Percentiles rank a stretch among this genome's conserved stretches.
phyloP scores from a whole-genome alignment of 2,329 filamentous ascomycete genomes.

The Venturia asperata region DNA sequence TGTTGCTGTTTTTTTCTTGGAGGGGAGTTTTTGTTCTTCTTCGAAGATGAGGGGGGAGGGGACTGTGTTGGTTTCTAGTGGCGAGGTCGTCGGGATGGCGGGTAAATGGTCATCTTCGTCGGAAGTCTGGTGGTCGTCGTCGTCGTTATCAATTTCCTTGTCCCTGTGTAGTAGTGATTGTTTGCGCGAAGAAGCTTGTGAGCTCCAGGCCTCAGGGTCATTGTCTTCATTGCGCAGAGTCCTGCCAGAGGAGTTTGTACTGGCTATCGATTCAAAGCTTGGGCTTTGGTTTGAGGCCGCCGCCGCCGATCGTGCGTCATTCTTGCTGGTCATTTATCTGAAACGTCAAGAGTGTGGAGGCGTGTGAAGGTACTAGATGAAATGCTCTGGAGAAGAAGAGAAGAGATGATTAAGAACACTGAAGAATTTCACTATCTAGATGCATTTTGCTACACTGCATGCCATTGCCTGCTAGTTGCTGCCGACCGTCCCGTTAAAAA shows the following conservation, averaged over 20 bases:
- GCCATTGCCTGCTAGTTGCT: background rate
- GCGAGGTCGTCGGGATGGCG: background rate
- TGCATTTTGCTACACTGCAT: background rate
- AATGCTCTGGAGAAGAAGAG: background rate
- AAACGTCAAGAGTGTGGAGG: background rate
- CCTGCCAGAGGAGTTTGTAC: background rate
- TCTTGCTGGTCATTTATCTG: background rate
- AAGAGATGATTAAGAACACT: background rate
- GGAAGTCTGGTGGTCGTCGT: background rate
- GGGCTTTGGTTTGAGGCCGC: conserved; percentile 8
- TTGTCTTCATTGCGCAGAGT: conserved; percentile 2
- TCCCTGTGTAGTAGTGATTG: background rate
- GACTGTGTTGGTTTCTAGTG: background rate
- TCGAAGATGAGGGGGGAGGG: background rate
- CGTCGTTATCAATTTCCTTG: background rate
- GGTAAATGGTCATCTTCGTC: conserved; percentile 7
- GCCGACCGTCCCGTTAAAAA: background rate
- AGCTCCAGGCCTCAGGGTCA: background rate
- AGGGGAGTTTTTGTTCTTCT: conserved; percentile 6
- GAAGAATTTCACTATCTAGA: background rate
- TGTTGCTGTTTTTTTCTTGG: conserved; percentile 46
- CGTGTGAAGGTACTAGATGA: too few species aligned
- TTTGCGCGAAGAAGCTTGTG: background rate
- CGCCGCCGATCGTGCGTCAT: background rate
- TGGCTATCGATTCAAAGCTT: conserved; percentile 6